phyloP scores from a whole-genome alignment of 1,284 basidiomycete species.

The Agaricales sp. region DNA sequence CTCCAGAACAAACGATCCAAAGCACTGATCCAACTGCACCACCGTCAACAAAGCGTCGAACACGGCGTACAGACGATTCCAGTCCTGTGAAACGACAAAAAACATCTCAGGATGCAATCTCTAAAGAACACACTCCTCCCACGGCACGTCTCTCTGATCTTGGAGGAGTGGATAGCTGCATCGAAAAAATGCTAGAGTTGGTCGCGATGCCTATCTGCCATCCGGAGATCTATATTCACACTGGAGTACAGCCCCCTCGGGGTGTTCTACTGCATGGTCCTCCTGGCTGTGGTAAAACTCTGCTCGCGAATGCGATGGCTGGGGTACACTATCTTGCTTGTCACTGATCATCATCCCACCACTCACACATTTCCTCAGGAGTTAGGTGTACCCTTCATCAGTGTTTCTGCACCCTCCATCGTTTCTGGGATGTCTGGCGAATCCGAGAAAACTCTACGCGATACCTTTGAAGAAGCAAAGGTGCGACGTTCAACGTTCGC shows the following conservation, averaged over 20 bases:
- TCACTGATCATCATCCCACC: not conserved
- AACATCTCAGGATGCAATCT: conserved; percentile 15
- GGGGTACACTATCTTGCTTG: conserved; percentile 49
- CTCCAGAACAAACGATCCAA: not conserved
- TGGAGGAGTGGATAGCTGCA: conserved; percentile 77
- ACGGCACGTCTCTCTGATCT: conserved; percentile 71
- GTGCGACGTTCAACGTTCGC: conserved; percentile 23
- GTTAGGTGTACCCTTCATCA: conserved; percentile 87
- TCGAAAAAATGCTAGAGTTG: conserved; percentile 92
- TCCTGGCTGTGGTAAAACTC: conserved; percentile 94
- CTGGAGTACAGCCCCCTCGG: conserved; percentile 85
- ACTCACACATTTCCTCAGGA: conserved; percentile 40
- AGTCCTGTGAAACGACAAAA: not conserved
- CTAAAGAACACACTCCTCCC: conserved; percentile 60
- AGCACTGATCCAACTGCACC: not conserved
- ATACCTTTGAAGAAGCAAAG: conserved; percentile 95
- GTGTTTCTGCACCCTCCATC: conserved; percentile 87
- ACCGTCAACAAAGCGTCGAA: not conserved
- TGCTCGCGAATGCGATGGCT: conserved; percentile 87
- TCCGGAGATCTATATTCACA: conserved; percentile 91
- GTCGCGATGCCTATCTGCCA: conserved; percentile 93
- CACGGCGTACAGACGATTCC: not conserved
- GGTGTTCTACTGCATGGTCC: conserved; percentile 95
- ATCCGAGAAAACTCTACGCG: conserved; percentile 90
- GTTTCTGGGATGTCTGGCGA: conserved; percentile 98